phyloP scores from a whole-genome alignment of 139 green algal genomes.

The Closterium sp. region DNA sequence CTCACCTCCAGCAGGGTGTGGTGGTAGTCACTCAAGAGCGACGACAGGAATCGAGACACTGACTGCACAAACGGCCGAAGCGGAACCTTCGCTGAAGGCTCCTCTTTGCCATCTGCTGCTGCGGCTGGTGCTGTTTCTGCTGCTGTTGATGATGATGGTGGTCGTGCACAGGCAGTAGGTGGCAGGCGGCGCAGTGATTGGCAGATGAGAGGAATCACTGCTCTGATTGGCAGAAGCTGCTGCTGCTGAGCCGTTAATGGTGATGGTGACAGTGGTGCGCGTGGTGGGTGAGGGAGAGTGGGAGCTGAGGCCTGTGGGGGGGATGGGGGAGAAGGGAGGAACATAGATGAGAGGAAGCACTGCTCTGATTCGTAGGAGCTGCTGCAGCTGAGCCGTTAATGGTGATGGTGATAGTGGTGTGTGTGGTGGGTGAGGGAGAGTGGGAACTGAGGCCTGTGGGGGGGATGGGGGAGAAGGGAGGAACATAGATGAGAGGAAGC shows the following conservation, averaged over 20 bases:
- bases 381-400: no score
- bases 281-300: background rate
- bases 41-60: background rate
- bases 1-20: background rate
- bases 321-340: no score
- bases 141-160: background rate
- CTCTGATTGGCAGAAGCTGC: conserved; percentile 3
- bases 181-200: background rate
- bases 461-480: no score
- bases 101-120: background rate
- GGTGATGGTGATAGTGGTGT: background rate
- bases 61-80: background rate
- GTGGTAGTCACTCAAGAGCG: background rate
- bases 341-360: no score
- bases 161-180: background rate
- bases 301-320: background rate
- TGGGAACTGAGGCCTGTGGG: background rate
- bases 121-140: background rate
- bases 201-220: background rate
- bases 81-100: background rate
- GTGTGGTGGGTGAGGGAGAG: background rate
- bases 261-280: no score
- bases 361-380: no score
- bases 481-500: no score
- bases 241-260: background rate